Base-by-base conservation (phyloP, 768 basidiomycete genomes). In the Kwoniella mangroviensis region DNA sequence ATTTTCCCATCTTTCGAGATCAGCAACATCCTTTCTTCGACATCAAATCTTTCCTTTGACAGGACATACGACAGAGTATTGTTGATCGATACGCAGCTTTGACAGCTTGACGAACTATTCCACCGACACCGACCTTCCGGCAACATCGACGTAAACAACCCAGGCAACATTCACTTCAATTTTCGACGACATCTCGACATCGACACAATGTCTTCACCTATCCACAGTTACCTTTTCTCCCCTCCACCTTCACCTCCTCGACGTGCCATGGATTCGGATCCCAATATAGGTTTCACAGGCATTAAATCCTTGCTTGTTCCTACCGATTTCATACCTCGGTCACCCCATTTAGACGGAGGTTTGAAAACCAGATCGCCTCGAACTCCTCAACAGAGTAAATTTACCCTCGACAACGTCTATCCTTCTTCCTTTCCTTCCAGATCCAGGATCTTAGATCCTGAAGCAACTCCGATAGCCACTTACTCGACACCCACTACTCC, bases 161-260 rank as follows among this genome's bases (percentile, higher is more conserved):
- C 58, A 10, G 21, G 22, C 40, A 4, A 53, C 51, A 24, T 15
- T n/a, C 22, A 26, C 43, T 53, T 51, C 22, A 9, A 3, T 45
- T 26, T 26, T 12, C 22, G 15, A 17, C 24, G 43, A 43, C 21
- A 34, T 51, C 26, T 9, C 24, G n/a, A 43, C 19, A 41, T 24
- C 41, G 22, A 56, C 40, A 72, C 22, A 3, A 80, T 80, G 79
- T 72, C 76, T 6, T 80, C 79, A 3, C 75, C 77, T 17, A 76
- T 80, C 67, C 76, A 80, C 68, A 69, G 70, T 24, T 76, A 68
- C 68, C 75, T 80, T 24, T 78, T 80, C 70, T 80, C 79, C 9
- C 78, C 78, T n/a, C 59, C 73, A 5, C 74, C 79, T 7, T 75
- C 79, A 1, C 77, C 73, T 34, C 72, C 57, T 34, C 40, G 51